Conservation (phyloP, 2,329 filamentous ascomycete genomes). For the Aspergillus costaricaensis region DNA sequence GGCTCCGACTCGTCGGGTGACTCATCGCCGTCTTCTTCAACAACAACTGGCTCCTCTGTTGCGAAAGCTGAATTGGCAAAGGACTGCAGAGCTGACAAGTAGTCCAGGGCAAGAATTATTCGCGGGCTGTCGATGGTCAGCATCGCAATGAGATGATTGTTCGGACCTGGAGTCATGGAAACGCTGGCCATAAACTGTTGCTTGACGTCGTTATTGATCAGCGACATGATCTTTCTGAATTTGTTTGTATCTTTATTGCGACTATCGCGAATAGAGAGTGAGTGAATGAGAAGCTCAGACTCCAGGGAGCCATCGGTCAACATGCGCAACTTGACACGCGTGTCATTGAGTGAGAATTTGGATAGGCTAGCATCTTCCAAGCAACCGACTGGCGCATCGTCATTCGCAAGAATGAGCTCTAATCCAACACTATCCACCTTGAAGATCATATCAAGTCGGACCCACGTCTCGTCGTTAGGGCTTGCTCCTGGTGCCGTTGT, state of each 20-base stretch:
- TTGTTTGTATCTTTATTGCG: slow-evolving; percentile 89
- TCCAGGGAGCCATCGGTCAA: slow-evolving; percentile 89
- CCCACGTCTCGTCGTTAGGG: slow-evolving; percentile 73
- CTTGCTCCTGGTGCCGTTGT: slow-evolving; percentile 71
- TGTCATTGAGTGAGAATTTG: slow-evolving; percentile 91
- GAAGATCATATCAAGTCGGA: slow-evolving; percentile 89
- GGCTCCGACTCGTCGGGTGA: slow-evolving; percentile 39
- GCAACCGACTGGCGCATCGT: slow-evolving; percentile 75
- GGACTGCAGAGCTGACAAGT: slow-evolving; percentile 83
- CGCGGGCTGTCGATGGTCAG: slow-evolving; percentile 92
- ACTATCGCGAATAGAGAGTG: slow-evolving; percentile 92
- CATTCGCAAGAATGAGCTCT: slow-evolving; percentile 77
- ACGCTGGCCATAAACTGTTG: slow-evolving; percentile 98
- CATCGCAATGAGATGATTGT: slow-evolving; percentile 82
- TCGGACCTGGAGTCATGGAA: slow-evolving; percentile 82
- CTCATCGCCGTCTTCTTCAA: slow-evolving; percentile 38
- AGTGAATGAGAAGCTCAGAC: slow-evolving; percentile 88
- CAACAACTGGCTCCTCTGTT: slow-evolving; percentile 50
- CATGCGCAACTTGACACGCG: slow-evolving; percentile 87
- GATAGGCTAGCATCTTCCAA: slow-evolving; percentile 80
- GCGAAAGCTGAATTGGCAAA: slow-evolving; percentile 74
- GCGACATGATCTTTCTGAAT: slow-evolving; percentile 96
- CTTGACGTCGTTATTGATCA: slow-evolving; percentile 85
- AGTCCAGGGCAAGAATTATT: slow-evolving; percentile 93
- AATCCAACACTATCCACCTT: slow-evolving; percentile 83